A percentile compares a stretch with the other conserved stretches of the same genome.
Conservation (phyloP, 352 stramenopile species). For the Phytophthora ramorum region DNA sequence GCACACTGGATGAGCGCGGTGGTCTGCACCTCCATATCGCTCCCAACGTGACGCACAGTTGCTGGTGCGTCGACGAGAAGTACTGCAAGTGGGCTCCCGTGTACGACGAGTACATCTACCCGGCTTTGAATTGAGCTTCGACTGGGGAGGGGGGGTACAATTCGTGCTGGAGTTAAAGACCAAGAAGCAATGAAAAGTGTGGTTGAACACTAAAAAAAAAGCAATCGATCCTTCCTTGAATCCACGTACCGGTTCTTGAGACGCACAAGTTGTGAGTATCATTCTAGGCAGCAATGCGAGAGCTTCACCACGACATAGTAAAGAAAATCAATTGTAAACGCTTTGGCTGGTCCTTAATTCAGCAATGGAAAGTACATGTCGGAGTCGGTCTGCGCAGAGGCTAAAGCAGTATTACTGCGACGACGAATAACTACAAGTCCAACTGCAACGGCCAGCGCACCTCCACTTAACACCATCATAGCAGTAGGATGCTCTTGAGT, state of each 20-base stretch:
- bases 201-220: no score
- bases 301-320: neutral
- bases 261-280: neutral
- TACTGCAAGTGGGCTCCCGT: constrained; percentile 26
- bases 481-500: constrained; percentile 32
- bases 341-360: constrained; percentile 29
- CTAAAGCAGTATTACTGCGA: constrained; percentile 7
- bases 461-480: constrained; percentile 37
- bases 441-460: constrained; percentile 43
- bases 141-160: neutral
- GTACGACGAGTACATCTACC: constrained; percentile 30
- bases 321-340: neutral
- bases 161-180: no score
- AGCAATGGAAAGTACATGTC: constrained; percentile 63
- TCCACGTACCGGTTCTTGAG: neutral
- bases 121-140: constrained; percentile 11
- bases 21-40: constrained; percentile 15
- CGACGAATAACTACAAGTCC: constrained; percentile 44
- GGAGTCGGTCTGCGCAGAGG: constrained; percentile 22
- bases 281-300: neutral
- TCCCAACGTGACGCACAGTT: constrained; percentile 21
- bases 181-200: no score
- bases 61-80: constrained; percentile 25
- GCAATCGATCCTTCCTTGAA: no score
- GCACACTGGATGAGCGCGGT: constrained; percentile 18